Evolutionary conservation across 1,139 yeast genomes (phyloP), one percentile per base, ranked within the genome.

Genomic region (Kodamaea arcana): DNA sequence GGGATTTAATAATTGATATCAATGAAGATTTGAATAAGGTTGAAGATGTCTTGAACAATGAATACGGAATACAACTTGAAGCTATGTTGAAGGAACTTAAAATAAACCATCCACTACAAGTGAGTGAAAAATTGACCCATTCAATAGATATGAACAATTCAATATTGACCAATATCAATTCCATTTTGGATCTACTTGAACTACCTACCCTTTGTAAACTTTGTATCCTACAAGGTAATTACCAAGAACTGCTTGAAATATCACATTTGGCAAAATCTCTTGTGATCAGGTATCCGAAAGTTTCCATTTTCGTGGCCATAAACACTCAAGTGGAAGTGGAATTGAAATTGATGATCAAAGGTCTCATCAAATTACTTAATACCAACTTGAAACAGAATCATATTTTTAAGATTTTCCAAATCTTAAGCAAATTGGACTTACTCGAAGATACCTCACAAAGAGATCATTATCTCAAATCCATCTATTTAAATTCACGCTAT

Each of bases 171-270:
- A 81, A 83, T 45, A 72, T 87, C 45, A 92, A 83, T 42, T 74
- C 80, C 20, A 69, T 88, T 9, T 75, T 84, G 42, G 95, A 86
- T 48, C 71, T 88, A 9, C 65, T 90, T 42, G 95, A 87, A 51
- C 63, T 92, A 22, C 97, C 97, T 0, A 73, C 94, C 2, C 58
- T 90, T 34, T 80, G 94, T 27, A 72, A 79, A 36, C 78, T 90
- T n/a, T 86, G 97, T 57, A 86, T 88, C 5, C 69, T 78, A 34
- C 83, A 84, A 35, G 96, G 96, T 0, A 85, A 85, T 52, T 92
- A 88, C 53, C 85, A 88, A 27, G 96, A 88, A 50, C 88, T 96
- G 5, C 71, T 90, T 24, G 95, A 86, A 46, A 75, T 85, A 13
- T 80, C 87, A 13, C 72, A 82, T 29, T 78, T 84, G 50, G 77